These are phyloP conservation scores for Yarrowia bubula DNA, from an alignment of 805 yeast genomes.

Conservation along the genomic window DNA sequence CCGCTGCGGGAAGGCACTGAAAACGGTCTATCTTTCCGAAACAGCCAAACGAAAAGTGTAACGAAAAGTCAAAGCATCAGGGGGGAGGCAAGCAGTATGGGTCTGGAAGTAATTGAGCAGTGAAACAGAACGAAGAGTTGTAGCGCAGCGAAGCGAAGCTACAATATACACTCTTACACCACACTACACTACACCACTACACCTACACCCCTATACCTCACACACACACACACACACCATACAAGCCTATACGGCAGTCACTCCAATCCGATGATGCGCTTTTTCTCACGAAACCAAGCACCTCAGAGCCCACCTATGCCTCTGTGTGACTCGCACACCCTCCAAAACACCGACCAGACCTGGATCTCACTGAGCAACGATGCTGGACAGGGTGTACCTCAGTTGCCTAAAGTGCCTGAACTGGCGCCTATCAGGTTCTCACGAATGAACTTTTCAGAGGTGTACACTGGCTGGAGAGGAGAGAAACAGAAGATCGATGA, in stretches of 20 bases:
- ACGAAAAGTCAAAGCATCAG: neutral
- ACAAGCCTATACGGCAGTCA: too few relatives aligned
- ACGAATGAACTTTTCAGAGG: neutral
- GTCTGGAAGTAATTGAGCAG: too few relatives aligned
- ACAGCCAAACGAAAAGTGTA: too few relatives aligned
- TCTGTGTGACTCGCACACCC: neutral
- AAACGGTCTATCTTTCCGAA: constrained; percentile 5
- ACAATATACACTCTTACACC: too few relatives aligned
- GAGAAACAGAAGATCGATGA: neutral
- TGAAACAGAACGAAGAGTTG: too few relatives aligned
- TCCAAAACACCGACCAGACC: neutral
- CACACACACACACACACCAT: too few relatives aligned
- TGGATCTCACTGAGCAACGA: neutral
- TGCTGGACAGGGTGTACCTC: neutral
- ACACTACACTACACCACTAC: too few relatives aligned
- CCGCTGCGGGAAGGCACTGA: constrained; percentile 9
- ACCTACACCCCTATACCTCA: too few relatives aligned
- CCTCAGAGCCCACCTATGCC: constrained; percentile 13
- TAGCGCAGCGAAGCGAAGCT: too few relatives aligned
- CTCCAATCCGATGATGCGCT: too few relatives aligned
- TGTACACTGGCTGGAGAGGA: constrained; percentile 3
- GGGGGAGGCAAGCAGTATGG: neutral
- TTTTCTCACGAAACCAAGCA: neutral
- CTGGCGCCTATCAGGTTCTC: constrained; percentile 2
- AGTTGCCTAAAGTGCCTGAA: constrained; percentile 3